Evolutionary conservation across 2,329 filamentous ascomycete genomes (phyloP).

Genomic region (Venturia carpophila): DNA sequence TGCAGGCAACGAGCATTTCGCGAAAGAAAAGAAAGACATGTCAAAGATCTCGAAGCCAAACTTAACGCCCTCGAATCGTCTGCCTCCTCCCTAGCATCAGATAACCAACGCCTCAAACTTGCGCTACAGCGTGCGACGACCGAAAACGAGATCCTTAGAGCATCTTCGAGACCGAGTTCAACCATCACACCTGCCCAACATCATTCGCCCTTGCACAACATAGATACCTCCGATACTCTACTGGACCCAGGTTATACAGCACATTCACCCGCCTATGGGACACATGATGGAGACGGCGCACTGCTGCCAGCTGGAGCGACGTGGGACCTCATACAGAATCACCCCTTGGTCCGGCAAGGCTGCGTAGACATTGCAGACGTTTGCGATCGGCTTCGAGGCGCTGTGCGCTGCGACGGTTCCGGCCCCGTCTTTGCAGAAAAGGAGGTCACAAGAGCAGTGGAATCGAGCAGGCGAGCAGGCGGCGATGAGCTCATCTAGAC

Average conservation of each 20-base stretch:
- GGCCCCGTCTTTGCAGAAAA: constrained; percentile 78
- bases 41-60: constrained; percentile 86
- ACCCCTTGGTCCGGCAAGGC: constrained; percentile 68
- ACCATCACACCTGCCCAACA: constrained; percentile 1
- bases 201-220: constrained; percentile 3
- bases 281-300: constrained; percentile 28
- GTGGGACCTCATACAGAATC: constrained; percentile 82
- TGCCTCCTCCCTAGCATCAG: constrained; percentile 62
- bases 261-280: constrained; percentile 46
- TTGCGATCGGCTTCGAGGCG: constrained; percentile 65
- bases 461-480: constrained; percentile 66
- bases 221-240: not conserved
- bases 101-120: constrained; percentile 80
- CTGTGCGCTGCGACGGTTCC: constrained; percentile 76
- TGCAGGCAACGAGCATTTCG: constrained; percentile 86
- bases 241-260: constrained; percentile 50
- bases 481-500: constrained; percentile 65
- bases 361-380: constrained; percentile 75
- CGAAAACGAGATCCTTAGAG: constrained; percentile 82
- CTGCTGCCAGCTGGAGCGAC: constrained; percentile 68
- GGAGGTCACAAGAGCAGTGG: constrained; percentile 64
- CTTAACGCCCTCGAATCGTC: constrained; percentile 68
- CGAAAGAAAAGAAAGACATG: constrained; percentile 89
- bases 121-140: constrained; percentile 77
- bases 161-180: constrained; percentile 14